Conservation (phyloP, 768 basidiomycete genomes). For the Termitomyces sp. region DNA sequence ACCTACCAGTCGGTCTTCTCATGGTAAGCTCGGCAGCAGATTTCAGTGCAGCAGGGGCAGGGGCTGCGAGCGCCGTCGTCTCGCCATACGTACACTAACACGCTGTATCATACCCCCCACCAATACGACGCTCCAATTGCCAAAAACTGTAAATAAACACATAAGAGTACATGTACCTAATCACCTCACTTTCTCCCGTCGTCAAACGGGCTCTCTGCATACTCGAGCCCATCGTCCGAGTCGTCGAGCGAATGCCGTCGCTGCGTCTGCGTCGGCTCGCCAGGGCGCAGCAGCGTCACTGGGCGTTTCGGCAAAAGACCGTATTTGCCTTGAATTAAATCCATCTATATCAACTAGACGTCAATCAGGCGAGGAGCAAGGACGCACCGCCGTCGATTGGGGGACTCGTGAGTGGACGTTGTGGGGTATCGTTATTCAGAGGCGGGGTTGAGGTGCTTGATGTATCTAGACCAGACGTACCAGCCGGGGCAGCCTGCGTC, state of each 20-base stretch:
- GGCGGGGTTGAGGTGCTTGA: neutral
- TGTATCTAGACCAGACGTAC: neutral
- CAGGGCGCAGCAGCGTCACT: conserved; percentile 47
- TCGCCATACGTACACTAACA: conserved; percentile 33
- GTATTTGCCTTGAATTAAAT: conserved; percentile 42
- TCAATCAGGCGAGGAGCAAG: neutral
- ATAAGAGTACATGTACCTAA: no score
- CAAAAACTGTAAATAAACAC: no score
- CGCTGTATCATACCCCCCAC: conserved; percentile 7
- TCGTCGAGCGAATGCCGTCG: conserved; percentile 24
- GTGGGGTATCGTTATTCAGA: neutral
- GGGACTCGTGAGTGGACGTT: conserved; percentile 9
- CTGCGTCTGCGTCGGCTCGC: conserved; percentile 15
- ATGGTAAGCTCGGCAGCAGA: conserved; percentile 66
- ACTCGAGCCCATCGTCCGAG: conserved; percentile 63
- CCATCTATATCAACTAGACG: neutral
- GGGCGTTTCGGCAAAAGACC: conserved; percentile 72
- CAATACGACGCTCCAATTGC: no score
- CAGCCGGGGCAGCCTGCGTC: neutral
- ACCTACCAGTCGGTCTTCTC: conserved; percentile 70
- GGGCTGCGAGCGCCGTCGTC: conserved; percentile 24
- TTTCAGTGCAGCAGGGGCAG: conserved; percentile 32
- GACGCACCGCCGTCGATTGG: conserved; percentile 27
- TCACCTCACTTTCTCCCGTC: conserved; percentile 25
- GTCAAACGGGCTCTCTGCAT: conserved; percentile 72